Evolutionary conservation across 2,329 filamentous ascomycete genomes (phyloP), one percentile per base, ranked within the genome.

Genomic region (Rhinocladiella similis): DNA sequence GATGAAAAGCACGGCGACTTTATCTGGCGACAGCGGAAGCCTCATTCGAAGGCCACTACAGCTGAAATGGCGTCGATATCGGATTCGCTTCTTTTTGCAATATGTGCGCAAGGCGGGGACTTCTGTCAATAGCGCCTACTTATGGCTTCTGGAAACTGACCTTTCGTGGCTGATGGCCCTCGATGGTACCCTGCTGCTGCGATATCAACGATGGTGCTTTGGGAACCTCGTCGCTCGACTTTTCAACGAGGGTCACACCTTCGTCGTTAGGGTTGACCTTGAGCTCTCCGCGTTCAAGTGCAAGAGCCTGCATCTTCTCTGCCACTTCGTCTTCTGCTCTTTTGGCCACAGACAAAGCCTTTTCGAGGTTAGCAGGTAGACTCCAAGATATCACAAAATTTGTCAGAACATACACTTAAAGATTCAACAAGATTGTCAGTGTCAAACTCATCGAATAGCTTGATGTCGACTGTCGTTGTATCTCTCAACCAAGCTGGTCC

Each of bases 401-500:
- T 3, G 1, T 4, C 12, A 5, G 48, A 39, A 25, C n/a, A 50
- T 54, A 62, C 59, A 29, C 55, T 50, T 16, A 62, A 47, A n/a
- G 59, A 56, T 12, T 59, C 51, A 22, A 35, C 42, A 18, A 62
- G 50, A 38, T 19, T 50, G 4, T 59, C 56, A 36, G 49, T 27
- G 14, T 35, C 41, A 45, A 57, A 82, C 70, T 95, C 90, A 52
- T 90, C 85, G 1, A 88, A 71, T 35, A 91, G 68, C 35, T 87
- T 80, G 60, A 91, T 83, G 42, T 77, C 70, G 39, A 80, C 77
- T 1, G 75, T 75, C 27, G 80, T 80, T 3, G 82, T 84, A 4
- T 82, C 82, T 50, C 92, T 81, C 72, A 94, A 85, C 91, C 92
- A 96, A 0, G 89, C 90, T 0, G 91, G 90, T 60, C 88, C 87